Conservation (phyloP, 2,329 filamentous ascomycete genomes). For the Bipolaris oryzae region DNA sequence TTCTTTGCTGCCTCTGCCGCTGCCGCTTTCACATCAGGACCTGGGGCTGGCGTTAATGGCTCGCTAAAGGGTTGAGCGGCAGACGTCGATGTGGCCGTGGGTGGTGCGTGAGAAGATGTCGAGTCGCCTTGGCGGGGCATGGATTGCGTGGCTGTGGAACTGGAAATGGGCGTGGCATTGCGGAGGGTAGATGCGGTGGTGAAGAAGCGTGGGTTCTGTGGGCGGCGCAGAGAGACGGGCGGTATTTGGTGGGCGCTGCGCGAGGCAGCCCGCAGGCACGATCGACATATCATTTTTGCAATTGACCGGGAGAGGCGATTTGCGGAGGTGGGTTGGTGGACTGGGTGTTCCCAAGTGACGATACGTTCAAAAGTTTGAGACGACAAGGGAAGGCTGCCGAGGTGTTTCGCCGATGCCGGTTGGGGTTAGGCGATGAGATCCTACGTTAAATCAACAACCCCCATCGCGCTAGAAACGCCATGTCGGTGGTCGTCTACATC, state of each 20-base stretch:
- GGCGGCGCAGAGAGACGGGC: conserved; percentile 3
- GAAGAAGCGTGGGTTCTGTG: conserved; percentile 34
- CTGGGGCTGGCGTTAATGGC: conserved; percentile 38
- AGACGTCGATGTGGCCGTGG: conserved; percentile 53
- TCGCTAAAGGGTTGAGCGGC: conserved; percentile 56
- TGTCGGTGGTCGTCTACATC: neutral
- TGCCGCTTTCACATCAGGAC: conserved; percentile 32
- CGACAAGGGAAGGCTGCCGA: conserved; percentile 13
- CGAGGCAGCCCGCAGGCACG: conserved; percentile 45
- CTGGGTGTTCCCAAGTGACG: neutral
- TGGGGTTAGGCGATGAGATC: conserved; percentile 2
- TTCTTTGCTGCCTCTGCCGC: conserved; percentile 34
- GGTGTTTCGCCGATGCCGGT: conserved; percentile 17
- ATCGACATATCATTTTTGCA: conserved; percentile 49
- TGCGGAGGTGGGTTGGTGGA: neutral
- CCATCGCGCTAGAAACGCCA: neutral
- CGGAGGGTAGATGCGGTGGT: conserved; percentile 28
- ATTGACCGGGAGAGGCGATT: conserved; percentile 3
- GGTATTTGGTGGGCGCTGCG: conserved; percentile 33
- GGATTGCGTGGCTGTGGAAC: conserved; percentile 32
- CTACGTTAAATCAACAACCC: neutral
- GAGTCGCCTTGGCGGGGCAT: conserved; percentile 33
- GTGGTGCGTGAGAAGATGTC: conserved; percentile 39
- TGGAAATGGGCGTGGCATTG: conserved; percentile 36
- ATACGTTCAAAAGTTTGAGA: conserved; percentile 25